Percentiles rank a stretch among this genome's conserved stretches.
These are phyloP conservation scores for Fraxinus angustifolia DNA, from an alignment of 305 asterid genomes.

Conservation along the genomic window DNA sequence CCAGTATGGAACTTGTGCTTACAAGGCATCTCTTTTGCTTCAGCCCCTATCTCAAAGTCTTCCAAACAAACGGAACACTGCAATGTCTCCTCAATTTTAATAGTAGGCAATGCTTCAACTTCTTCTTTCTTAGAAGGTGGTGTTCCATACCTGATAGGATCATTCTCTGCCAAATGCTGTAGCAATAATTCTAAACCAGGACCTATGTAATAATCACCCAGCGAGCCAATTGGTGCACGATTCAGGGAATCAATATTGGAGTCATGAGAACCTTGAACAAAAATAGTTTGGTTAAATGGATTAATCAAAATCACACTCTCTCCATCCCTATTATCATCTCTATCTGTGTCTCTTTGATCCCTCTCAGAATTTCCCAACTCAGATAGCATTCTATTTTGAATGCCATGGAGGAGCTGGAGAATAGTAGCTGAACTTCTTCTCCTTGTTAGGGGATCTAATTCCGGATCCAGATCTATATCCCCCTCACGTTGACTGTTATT, in stretches of 20 bases:
- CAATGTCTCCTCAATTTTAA: conserved; percentile 39
- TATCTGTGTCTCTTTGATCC: conserved; percentile 19
- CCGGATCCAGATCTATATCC: conserved; percentile 44
- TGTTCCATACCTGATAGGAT: conserved; percentile 70
- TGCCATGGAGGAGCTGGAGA: conserved; percentile 65
- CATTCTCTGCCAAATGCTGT: conserved; percentile 78
- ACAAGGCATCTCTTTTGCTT: conserved; percentile 80
- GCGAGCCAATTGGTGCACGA: conserved; percentile 50
- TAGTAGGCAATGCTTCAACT: conserved; percentile 58
- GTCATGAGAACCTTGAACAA: conserved; percentile 50
- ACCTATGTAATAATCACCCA: conserved; percentile 72
- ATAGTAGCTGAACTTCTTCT: conserved; percentile 66
- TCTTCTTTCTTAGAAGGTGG: conserved; percentile 80
- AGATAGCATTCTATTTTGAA: conserved; percentile 45
- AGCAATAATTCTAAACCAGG: conserved; percentile 72
- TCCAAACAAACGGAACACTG: conserved; percentile 80
- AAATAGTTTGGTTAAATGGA: conserved; percentile 60
- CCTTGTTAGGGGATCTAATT: conserved; percentile 43
- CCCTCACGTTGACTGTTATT: conserved; percentile 17
- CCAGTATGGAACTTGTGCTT: conserved; percentile 62
- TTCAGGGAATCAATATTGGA: conserved; percentile 30
- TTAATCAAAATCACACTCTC: conserved; percentile 64
- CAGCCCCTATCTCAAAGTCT: conserved; percentile 55
- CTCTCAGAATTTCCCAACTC: conserved; percentile 34
- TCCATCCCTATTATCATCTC: conserved; percentile 24